phyloP scores from a whole-genome alignment of 768 basidiomycete species.

The Trametes punicea region DNA sequence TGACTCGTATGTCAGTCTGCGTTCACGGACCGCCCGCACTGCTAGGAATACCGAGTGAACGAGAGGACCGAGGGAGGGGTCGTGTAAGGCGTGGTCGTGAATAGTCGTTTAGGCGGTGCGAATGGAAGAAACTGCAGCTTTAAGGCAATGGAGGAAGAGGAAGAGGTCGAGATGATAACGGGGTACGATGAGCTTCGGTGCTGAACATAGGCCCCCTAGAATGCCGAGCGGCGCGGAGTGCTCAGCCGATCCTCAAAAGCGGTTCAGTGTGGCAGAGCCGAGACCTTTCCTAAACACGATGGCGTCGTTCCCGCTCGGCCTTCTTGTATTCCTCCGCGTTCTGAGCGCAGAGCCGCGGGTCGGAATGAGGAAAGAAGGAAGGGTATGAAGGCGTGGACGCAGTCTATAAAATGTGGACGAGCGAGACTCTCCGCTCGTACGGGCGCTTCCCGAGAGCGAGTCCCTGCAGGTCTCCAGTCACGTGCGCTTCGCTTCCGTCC shows the following conservation, averaged over 20 bases:
- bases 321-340: background rate
- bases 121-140: background rate
- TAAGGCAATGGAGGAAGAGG: constrained; percentile 6
- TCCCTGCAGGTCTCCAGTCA: constrained; percentile 10
- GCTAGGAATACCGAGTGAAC: background rate
- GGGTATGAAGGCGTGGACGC: background rate
- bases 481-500: constrained; percentile 8
- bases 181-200: constrained; percentile 14
- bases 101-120: constrained; percentile 2
- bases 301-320: constrained; percentile 10
- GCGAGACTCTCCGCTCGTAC: no score
- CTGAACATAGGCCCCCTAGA: constrained; percentile 10
- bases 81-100: constrained; percentile 6
- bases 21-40: constrained; percentile 5
- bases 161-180: constrained; percentile 21
- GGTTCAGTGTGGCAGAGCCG: background rate
- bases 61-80: constrained; percentile 1
- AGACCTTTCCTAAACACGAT: background rate
- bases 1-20: constrained; percentile 1
- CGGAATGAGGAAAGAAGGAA: background rate
- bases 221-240: constrained; percentile 22
- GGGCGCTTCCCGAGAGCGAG: background rate
- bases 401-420: constrained; percentile 5
- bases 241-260: constrained; percentile 15
- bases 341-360: background rate